Percentiles rank a stretch among this genome's conserved stretches.
These are phyloP conservation scores for Coriaria nepalensis DNA, from an alignment of 306 rosid species.

Conservation along the genomic window DNA sequence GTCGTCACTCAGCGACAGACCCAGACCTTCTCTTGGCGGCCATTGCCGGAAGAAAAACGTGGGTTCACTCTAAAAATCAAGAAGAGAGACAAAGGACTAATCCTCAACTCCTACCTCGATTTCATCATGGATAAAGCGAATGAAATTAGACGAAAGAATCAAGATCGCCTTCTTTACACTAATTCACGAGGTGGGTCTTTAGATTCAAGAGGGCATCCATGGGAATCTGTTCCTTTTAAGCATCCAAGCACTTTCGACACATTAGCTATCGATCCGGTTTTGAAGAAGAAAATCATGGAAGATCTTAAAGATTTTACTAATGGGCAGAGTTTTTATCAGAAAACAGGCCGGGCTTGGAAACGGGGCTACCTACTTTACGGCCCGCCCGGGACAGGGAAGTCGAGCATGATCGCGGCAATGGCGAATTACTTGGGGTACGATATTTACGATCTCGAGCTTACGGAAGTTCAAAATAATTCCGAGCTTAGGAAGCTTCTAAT, in stretches of 20 bases:
- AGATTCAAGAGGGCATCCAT: conserved; percentile 68
- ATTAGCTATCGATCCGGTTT: conserved; percentile 69
- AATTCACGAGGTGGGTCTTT: conserved; percentile 73
- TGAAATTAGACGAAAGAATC: conserved; percentile 61
- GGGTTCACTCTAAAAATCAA: conserved; percentile 68
- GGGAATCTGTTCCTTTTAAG: conserved; percentile 93
- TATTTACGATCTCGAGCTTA: conserved; percentile 79
- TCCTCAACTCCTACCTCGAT: conserved; percentile 54
- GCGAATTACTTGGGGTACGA: conserved; percentile 77
- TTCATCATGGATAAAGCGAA: conserved; percentile 61
- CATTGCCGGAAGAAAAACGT: conserved; percentile 74
- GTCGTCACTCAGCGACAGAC: conserved; percentile 56
- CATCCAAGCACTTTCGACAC: conserved; percentile 92
- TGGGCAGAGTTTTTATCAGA: conserved; percentile 64
- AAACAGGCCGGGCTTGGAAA: conserved; percentile 88
- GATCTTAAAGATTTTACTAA: conserved; percentile 63
- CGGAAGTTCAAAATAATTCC: conserved; percentile 76
- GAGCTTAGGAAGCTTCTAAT: conserved; percentile 72
- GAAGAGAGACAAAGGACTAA: conserved; percentile 41
- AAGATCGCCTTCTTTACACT: conserved; percentile 60
- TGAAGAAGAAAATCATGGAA: conserved; percentile 51
- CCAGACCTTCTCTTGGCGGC: conserved; percentile 75
- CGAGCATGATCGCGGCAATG: conserved; percentile 94
- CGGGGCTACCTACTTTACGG: conserved; percentile 83
- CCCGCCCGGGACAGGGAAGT: conserved; percentile 85